Evolutionary conservation across 108 stramenopile genomes (phyloP).

Genomic region (Cylindrotheca fusiformis): DNA sequence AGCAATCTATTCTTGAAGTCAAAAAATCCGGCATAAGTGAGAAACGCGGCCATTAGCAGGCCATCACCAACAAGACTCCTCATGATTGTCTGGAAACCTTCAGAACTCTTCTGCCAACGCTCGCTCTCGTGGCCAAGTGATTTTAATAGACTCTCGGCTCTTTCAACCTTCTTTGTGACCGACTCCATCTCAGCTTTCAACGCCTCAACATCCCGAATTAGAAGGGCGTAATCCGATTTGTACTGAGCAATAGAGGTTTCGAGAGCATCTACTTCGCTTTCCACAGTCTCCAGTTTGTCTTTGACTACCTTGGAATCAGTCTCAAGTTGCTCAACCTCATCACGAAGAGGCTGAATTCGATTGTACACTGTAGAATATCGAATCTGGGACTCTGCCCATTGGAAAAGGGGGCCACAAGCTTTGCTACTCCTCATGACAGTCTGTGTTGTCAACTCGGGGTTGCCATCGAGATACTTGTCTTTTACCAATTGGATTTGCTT

Average conservation of each 20-base stretch:
- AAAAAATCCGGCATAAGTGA: conserved; percentile 94
- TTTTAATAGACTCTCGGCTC: conserved; percentile 89
- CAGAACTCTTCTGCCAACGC: conserved; percentile 92
- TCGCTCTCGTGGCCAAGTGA: conserved; percentile 94
- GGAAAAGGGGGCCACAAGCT: conserved; percentile 97
- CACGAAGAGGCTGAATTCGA: conserved; percentile 94
- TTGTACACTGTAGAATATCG: conserved; percentile 92
- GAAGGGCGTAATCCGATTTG: conserved; percentile 94
- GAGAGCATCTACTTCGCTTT: conserved; percentile 79
- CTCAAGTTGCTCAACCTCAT: conserved; percentile 92
- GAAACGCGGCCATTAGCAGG: conserved; percentile 89
- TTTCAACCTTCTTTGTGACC: conserved; percentile 88
- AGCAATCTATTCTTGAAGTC: conserved; percentile 74
- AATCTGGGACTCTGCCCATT: conserved; percentile 95
- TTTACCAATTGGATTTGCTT: conserved; percentile 81
- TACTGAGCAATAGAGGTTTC: conserved; percentile 90
- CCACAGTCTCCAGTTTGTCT: conserved; percentile 71
- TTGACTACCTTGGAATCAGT: conserved; percentile 64
- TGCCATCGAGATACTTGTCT: conserved; percentile 85
- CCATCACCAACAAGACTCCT: conserved; percentile 90
- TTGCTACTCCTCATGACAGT: conserved; percentile 68
- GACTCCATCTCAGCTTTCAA: conserved; percentile 94
- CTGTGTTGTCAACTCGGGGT: conserved; percentile 63
- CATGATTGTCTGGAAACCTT: conserved; percentile 82
- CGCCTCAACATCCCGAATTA: conserved; percentile 95